A percentile compares a stretch with the other conserved stretches of the same genome.
These are phyloP conservation scores for Laguncularia racemosa DNA, from an alignment of 345 rosid genomes.

Conservation along the genomic window DNA sequence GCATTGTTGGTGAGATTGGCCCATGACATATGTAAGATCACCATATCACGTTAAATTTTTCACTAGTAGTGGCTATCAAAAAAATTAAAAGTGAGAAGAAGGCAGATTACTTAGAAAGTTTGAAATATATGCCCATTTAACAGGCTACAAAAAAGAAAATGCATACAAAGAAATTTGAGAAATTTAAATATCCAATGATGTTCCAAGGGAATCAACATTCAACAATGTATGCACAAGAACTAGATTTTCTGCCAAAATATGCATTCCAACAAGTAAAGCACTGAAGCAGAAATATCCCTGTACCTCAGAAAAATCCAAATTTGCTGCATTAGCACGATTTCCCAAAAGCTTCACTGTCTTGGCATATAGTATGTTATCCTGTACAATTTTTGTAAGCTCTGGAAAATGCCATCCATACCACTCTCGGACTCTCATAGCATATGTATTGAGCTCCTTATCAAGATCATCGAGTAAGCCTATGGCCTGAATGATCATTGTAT, in stretches of 20 bases:
- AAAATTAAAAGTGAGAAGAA: no score
- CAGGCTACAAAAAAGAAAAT: no score
- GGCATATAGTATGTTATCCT: slow-evolving; percentile 76
- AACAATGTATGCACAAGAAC: no score
- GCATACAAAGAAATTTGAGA: no score
- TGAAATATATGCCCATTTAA: no score
- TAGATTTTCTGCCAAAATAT: not conserved
- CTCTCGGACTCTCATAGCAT: slow-evolving; percentile 87
- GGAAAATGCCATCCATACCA: slow-evolving; percentile 99
- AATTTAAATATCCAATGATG: no score
- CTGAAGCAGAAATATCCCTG: not conserved
- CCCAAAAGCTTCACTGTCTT: slow-evolving; percentile 87
- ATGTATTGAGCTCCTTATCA: slow-evolving; percentile 89
- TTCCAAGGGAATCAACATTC: no score
- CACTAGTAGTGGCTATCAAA: no score
- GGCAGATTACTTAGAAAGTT: no score
- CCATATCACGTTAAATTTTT: no score
- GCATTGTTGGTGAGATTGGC: no score
- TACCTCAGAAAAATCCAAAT: slow-evolving; percentile 88
- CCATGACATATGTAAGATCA: no score
- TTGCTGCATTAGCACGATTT: slow-evolving; percentile 64
- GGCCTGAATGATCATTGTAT: slow-evolving; percentile 96
- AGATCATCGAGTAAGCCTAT: slow-evolving; percentile 94
- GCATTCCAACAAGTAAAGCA: not conserved
- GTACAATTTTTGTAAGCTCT: slow-evolving; percentile 83